phyloP scores from a whole-genome alignment of 331 rosid species.

The Acacia pycnantha region DNA sequence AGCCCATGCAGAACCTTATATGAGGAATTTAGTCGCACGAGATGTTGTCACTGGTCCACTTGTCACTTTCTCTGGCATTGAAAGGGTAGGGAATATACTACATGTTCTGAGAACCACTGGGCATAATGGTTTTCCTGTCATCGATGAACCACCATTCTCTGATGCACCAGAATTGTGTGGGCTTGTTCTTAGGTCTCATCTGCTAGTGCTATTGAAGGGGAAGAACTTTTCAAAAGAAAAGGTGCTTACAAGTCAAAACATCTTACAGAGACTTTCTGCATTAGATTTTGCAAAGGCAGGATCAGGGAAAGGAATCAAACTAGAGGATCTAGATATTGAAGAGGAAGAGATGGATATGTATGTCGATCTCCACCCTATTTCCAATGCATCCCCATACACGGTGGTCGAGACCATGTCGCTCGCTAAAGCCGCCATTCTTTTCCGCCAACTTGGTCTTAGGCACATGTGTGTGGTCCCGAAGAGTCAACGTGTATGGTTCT shows the following conservation, averaged over 20 bases:
- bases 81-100: constrained; percentile 61
- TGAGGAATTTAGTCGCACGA: constrained; percentile 62
- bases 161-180: constrained; percentile 74
- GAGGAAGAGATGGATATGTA: constrained; percentile 85
- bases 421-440: constrained; percentile 82
- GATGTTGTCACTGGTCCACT: constrained; percentile 82
- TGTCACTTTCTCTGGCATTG: constrained; percentile 63
- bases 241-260: constrained; percentile 25
- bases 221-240: constrained; percentile 55
- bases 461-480: constrained; percentile 86
- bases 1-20: constrained; percentile 92
- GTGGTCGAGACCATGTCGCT: constrained; percentile 91
- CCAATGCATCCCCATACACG: constrained; percentile 77
- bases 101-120: constrained; percentile 51
- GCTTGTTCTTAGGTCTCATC: constrained; percentile 80
- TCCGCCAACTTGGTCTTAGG: constrained; percentile 77
- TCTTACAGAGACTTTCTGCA: constrained; percentile 41
- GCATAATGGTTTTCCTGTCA: constrained; percentile 90
- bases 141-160: constrained; percentile 79
- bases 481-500: constrained; percentile 65
- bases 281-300: constrained; percentile 83
- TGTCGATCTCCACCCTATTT: constrained; percentile 80
- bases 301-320: constrained; percentile 67
- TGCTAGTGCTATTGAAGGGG: constrained; percentile 69
- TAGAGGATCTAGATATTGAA: constrained; percentile 62